A percentile compares a stretch with the other conserved stretches of the same genome.
Conservation (phyloP, 441 rosid species). For the Syzygium syzygioides region DNA sequence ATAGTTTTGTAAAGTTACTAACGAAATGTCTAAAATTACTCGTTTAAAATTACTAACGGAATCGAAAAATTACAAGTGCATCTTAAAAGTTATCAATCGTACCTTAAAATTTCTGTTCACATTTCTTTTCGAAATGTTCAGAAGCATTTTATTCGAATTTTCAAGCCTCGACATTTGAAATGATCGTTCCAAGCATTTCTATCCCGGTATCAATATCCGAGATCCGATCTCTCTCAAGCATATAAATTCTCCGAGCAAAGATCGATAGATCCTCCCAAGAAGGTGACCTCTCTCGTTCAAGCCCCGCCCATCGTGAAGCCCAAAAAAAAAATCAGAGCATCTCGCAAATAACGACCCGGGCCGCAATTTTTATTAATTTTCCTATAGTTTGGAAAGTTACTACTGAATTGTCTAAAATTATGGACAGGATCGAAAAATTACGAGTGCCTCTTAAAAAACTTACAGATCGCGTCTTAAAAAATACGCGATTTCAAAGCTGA, state of each 20-base stretch:
- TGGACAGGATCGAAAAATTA: neutral
- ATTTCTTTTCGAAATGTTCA: too few species aligned
- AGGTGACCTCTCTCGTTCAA: neutral
- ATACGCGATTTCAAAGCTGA: accelerated
- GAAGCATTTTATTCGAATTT: neutral
- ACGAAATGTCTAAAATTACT: neutral
- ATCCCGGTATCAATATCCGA: neutral
- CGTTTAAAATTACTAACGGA: too few species aligned
- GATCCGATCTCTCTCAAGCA: neutral
- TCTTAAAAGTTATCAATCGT: neutral
- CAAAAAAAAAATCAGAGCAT: neutral
- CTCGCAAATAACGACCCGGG: neutral
- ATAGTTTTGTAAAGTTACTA: neutral
- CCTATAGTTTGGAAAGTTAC: neutral
- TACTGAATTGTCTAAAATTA: neutral
- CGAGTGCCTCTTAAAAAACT: accelerated
- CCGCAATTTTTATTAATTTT: accelerated
- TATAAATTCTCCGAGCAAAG: neutral
- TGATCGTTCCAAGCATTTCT: accelerated
- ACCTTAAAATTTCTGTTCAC: accelerated
- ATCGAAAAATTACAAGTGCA: neutral
- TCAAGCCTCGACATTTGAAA: accelerated
- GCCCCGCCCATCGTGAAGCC: too few species aligned
- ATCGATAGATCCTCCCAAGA: neutral
- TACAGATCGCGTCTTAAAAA: neutral